A percentile compares a stretch with the other conserved stretches of the same genome.
Conservation (phyloP, 2,329 filamentous ascomycete species). For the Fusarium torreyae region DNA sequence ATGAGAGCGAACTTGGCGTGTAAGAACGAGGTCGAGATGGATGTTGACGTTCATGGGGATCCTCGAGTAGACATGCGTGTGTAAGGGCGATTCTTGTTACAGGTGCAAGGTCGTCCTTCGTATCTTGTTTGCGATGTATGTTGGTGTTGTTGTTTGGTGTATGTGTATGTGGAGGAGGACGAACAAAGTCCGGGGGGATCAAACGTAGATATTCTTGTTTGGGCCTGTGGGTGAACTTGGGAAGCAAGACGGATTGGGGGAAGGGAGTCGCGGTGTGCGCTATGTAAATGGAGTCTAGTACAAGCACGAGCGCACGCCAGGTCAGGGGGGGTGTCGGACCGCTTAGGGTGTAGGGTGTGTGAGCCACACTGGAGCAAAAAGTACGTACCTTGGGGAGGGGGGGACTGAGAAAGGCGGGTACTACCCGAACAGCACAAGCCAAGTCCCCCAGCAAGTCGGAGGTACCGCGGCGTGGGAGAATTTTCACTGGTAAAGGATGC, state of each 20-base stretch:
- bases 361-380: conserved; percentile 6
- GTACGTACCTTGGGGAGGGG: conserved; percentile 29
- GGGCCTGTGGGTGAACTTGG: conserved; percentile 45
- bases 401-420: conserved; percentile 25
- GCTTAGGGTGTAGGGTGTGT: conserved; percentile 31
- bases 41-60: conserved; percentile 47
- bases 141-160: conserved; percentile 35
- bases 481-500: conserved; percentile 33
- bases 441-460: conserved; percentile 47
- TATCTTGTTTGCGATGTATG: conserved; percentile 26
- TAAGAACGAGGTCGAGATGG: conserved; percentile 38
- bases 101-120: conserved; percentile 33
- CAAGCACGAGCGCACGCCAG: conserved; percentile 42
- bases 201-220: conserved; percentile 50
- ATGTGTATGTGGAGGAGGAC: conserved; percentile 46
- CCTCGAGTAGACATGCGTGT: conserved; percentile 43
- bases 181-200: conserved; percentile 48
- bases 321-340: conserved; percentile 25
- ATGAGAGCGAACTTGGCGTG: conserved; percentile 39
- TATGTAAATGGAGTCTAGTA: conserved; percentile 45
- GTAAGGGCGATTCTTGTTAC: conserved; percentile 31
- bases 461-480: conserved; percentile 47
- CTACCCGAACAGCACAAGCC: conserved; percentile 27
- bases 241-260: conserved; percentile 49
- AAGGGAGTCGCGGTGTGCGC: conserved; percentile 51